These are phyloP conservation scores for Fusarium sp. DNA, from an alignment of 2,329 filamentous ascomycete species.

Conservation along the genomic window DNA sequence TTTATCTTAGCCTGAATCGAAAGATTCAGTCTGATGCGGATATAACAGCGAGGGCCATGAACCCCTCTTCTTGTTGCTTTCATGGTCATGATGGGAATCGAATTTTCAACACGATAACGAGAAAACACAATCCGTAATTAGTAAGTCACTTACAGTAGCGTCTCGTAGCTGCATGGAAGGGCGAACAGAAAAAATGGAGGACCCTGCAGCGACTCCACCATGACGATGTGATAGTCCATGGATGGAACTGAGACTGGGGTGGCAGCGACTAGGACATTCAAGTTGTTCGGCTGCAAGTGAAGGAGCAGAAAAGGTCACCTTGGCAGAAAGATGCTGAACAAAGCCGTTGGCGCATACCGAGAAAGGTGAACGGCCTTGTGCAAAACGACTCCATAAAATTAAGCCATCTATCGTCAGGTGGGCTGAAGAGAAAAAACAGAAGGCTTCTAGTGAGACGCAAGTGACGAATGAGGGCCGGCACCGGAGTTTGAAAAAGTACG, in stretches of 20 bases:
- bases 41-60: conserved; percentile 5
- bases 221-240: conserved; percentile 29
- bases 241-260: conserved; percentile 4
- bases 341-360: conserved; percentile 1
- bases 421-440: conserved; percentile 15
- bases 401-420: conserved; percentile 23
- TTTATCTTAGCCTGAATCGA: not conserved
- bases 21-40: conserved; percentile 1
- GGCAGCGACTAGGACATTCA: not conserved
- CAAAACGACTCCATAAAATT: conserved; percentile 5
- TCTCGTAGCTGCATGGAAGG: conserved; percentile 24
- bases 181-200: conserved; percentile 32
- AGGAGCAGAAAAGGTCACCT: not conserved
- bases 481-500: conserved; percentile 26
- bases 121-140: conserved; percentile 27
- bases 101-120: conserved; percentile 24
- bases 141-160: conserved; percentile 25
- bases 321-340: not conserved
- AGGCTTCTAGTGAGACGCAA: conserved; percentile 17
- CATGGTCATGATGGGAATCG: conserved; percentile 17
- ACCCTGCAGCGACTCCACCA: conserved; percentile 41
- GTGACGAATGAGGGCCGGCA: conserved; percentile 17
- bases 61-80: conserved; percentile 11
- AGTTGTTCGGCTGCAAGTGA: conserved; percentile 8
- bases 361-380: not conserved